These are phyloP conservation scores for Parafenestella ontariensis DNA, from an alignment of 2,329 filamentous ascomycete genomes.

Conservation along the genomic window DNA sequence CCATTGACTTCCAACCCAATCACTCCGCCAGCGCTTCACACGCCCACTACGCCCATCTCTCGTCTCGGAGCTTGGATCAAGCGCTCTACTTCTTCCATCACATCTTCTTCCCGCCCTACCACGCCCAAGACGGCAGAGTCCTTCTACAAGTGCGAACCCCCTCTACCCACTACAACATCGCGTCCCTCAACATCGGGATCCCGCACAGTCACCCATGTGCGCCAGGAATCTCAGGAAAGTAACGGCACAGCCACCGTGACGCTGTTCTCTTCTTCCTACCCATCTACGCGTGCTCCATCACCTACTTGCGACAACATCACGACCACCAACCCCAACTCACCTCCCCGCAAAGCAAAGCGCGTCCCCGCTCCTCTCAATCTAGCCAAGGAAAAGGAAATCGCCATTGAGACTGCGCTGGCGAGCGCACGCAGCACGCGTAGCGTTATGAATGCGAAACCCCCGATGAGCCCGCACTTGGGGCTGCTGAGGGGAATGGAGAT, in stretches of 20 bases:
- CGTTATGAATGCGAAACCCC: conserved; percentile 32
- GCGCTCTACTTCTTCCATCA: conserved; percentile 36
- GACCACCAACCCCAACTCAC: conserved; percentile 1
- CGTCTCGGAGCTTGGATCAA: conserved; percentile 47
- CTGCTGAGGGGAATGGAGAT: conserved; percentile 44
- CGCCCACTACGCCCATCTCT: conserved; percentile 42
- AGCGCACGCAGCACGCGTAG: conserved; percentile 26
- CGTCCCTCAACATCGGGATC: conserved; percentile 33
- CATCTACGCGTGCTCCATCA: conserved; percentile 20
- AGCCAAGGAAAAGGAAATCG: conserved; percentile 32
- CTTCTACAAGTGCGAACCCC: conserved; percentile 41
- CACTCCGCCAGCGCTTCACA: conserved; percentile 41
- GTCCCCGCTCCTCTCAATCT: conserved; percentile 39
- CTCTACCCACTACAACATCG: conserved; percentile 8
- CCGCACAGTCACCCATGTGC: conserved; percentile 30
- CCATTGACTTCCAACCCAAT: conserved; percentile 46
- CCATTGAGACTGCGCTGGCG: conserved; percentile 21
- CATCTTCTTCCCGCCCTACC: conserved; percentile 17
- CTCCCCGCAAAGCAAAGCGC: conserved; percentile 29
- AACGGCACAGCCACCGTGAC: conserved; percentile 41
- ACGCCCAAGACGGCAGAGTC: conserved; percentile 20
- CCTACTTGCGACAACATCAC: conserved; percentile 7
- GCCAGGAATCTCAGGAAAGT: conserved; percentile 39
- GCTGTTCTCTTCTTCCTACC: conserved; percentile 29
- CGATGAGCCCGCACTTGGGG: conserved; percentile 34